Evolutionary conservation across 148 eudicot species (phyloP).

Genomic region (Rhododendron molle): DNA sequence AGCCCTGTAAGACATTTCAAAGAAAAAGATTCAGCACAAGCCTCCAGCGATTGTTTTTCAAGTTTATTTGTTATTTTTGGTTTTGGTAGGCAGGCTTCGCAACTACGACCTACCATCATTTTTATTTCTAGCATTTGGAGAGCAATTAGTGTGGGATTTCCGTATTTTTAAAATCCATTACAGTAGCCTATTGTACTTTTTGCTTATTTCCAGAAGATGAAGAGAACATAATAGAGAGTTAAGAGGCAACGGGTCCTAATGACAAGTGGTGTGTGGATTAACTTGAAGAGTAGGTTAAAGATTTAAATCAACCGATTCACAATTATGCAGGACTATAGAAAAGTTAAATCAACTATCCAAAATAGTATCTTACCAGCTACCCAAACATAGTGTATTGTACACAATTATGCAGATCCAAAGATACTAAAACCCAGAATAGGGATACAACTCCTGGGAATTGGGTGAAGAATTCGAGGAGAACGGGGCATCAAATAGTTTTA

Average conservation of each 20-base stretch:
- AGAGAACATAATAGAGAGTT: background rate
- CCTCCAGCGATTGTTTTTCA: background rate
- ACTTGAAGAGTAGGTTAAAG: background rate
- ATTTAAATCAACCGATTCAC: background rate
- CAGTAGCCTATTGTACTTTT: background rate
- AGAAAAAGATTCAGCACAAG: background rate
- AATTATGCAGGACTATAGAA: background rate
- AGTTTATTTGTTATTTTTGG: background rate
- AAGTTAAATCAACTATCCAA: background rate
- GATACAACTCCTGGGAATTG: background rate
- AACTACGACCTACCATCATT: background rate
- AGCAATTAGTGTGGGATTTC: background rate
- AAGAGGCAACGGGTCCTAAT: background rate
- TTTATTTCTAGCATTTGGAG: background rate
- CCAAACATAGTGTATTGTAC: background rate
- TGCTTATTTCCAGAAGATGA: background rate
- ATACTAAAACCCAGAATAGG: background rate
- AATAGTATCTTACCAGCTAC: background rate
- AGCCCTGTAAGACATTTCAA: slow-evolving; percentile 50
- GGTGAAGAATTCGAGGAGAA: background rate
- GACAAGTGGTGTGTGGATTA: background rate
- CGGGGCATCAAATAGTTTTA: background rate
- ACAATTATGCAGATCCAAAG: background rate
- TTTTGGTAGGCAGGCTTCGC: background rate
- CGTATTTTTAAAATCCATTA: background rate